Evolutionary conservation across 352 stramenopile genomes (phyloP), one percentile per base, ranked within the genome.

Genomic region (Paralagenidium karlingii): DNA sequence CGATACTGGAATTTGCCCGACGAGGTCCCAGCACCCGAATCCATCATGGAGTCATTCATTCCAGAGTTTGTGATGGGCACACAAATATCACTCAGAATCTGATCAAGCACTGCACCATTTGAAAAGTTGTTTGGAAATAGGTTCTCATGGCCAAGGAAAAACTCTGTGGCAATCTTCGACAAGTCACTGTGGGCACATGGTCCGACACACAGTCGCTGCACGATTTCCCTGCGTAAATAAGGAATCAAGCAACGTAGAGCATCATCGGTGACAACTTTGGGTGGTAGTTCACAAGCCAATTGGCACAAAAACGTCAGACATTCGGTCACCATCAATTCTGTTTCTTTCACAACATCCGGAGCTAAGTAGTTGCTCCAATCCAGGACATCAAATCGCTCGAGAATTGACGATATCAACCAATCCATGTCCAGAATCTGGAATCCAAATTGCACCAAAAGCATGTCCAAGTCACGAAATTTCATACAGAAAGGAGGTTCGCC

Each of bases 401-500:
- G 49, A 18, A 89, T 64, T n/a, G 74, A 81, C 26, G 62, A 30
- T 55, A 92, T 70, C 24, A 89, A 61, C 66, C 68, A 85, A 45
- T 92, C 70, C 2, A 84, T 74, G 8, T 60, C 68, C 34, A 83
- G 33, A 8, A 89, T 24, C 20, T 78, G 73, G 39, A 88, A 77
- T 11, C 68, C 70, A 36, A 87, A 85, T 43, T 92, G 78, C 12
- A 89, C 38, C 29, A 87, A 48, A 9, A 92, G 51, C 38, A 92
- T 57, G 46, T 92, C 78, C 7, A 89, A 51, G 51, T 92, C 75
- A 27, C 78, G 75, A 25, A 92, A 89, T 8, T 73, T 61, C 38
- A 77, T 60, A 45, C 78, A 92, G 44, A 87, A 92, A 13, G 74
- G 74, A n/a, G 78, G 78, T 34, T 92, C 78, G 8, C 75, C 78